These are phyloP conservation scores for Kodamaea laetipori DNA, from an alignment of 805 yeast genomes.

Conservation along the genomic window DNA sequence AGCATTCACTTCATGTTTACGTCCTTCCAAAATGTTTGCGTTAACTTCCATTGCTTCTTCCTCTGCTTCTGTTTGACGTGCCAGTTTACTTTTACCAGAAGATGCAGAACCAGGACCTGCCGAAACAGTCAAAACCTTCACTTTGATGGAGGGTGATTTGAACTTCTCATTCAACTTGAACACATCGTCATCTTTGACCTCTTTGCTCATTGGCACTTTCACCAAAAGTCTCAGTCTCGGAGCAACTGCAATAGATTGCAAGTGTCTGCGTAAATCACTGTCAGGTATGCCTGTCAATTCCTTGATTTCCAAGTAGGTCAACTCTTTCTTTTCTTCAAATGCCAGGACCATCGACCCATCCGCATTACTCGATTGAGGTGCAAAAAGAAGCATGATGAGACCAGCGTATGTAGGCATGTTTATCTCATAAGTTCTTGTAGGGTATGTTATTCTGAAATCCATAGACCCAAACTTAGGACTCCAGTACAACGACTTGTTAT, in stretches of 20 bases:
- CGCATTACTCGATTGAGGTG: conserved; percentile 38
- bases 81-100: conserved; percentile 24
- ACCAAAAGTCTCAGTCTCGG: conserved; percentile 74
- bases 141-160: conserved; percentile 64
- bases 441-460: conserved; percentile 72
- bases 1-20: conserved; percentile 75
- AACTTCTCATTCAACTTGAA: conserved; percentile 71
- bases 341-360: conserved; percentile 38
- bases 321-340: conserved; percentile 52
- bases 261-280: conserved; percentile 69
- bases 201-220: conserved; percentile 75
- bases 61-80: conserved; percentile 45
- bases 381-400: conserved; percentile 73
- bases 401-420: conserved; percentile 81
- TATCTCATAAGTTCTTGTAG: conserved; percentile 70
- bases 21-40: conserved; percentile 58
- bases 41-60: conserved; percentile 56
- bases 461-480: conserved; percentile 81
- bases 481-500: conserved; percentile 59
- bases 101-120: conserved; percentile 30
- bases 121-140: conserved; percentile 74
- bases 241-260: conserved; percentile 83
- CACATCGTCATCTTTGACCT: conserved; percentile 60
- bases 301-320: conserved; percentile 63
- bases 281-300: conserved; percentile 72